phyloP scores from a whole-genome alignment of 495 filamentous ascomycete genomes.

The Penicillium manginii region DNA sequence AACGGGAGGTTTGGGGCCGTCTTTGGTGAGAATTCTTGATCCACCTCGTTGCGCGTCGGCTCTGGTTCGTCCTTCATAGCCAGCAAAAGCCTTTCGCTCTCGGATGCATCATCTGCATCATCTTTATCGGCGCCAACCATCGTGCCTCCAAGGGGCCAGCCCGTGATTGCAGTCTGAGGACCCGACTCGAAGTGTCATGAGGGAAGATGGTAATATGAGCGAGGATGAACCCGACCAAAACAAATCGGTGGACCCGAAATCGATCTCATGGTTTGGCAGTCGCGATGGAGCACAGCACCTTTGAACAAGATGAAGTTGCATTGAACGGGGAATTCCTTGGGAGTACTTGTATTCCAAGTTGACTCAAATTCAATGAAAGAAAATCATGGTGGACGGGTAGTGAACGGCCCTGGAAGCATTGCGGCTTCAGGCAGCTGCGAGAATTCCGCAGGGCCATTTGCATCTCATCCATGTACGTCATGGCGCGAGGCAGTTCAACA shows the following conservation, averaged over 20 bases:
- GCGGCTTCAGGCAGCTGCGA: conserved; percentile 21
- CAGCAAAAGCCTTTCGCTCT: conserved; percentile 5
- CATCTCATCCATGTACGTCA: conserved; percentile 37
- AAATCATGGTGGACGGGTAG: too few species aligned
- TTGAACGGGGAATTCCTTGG: background rate
- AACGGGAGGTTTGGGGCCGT: conserved; percentile 39
- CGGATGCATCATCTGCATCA: conserved; percentile 2
- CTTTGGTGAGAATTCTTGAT: conserved; percentile 11
- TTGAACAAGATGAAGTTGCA: background rate
- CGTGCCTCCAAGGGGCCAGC: conserved; percentile 1
- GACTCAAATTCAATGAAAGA: background rate
- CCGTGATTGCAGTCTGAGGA: background rate
- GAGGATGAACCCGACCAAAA: background rate
- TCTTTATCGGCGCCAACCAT: conserved; percentile 17
- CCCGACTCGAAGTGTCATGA: background rate
- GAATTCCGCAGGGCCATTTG: conserved; percentile 24
- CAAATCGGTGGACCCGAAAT: background rate
- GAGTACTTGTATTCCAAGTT: background rate
- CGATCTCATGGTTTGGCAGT: conserved; percentile 25
- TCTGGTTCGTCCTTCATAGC: conserved; percentile 18
- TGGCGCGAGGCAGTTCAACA: conserved; percentile 22
- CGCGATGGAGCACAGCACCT: conserved; percentile 12
- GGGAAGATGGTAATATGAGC: background rate
- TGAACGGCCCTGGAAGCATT: background rate
- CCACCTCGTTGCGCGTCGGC: conserved; percentile 5